Conservation (phyloP, 495 filamentous ascomycete genomes). For the Viridothelium virens region DNA sequence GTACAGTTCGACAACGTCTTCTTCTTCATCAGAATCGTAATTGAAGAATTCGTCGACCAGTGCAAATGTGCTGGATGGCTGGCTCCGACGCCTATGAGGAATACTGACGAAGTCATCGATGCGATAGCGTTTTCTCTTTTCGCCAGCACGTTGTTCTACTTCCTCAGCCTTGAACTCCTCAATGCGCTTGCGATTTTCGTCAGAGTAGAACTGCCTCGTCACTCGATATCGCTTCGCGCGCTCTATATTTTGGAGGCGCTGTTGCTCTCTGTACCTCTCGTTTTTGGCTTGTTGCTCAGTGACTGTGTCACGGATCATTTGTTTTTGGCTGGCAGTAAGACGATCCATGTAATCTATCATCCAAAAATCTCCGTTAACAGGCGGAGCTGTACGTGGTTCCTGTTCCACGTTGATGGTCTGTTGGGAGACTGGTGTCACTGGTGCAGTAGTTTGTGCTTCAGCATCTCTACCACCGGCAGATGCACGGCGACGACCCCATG, state of each 20-base stretch:
- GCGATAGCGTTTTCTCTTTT: slow-evolving; percentile 5
- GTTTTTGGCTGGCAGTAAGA: neutral
- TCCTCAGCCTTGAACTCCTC: slow-evolving; percentile 3
- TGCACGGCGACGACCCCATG: neutral
- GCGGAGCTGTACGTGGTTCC: neutral
- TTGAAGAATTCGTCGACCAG: neutral
- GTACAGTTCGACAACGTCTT: slow-evolving; percentile 1
- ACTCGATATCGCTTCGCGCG: neutral
- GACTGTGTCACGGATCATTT: neutral
- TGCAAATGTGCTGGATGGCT: slow-evolving; percentile 4
- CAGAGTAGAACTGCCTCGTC: neutral
- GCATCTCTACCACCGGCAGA: neutral
- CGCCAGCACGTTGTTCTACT: neutral
- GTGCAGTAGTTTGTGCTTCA: neutral
- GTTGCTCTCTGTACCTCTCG: neutral
- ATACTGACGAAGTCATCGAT: neutral
- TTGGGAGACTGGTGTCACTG: neutral
- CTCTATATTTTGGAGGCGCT: neutral
- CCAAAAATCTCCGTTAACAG: neutral
- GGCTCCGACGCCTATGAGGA: neutral
- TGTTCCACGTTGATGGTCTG: neutral
- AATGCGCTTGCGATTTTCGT: slow-evolving; percentile 3
- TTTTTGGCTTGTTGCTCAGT: neutral
- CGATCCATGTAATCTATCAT: neutral
- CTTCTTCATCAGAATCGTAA: slow-evolving; percentile 1